These are phyloP conservation scores for Arthrobotrys sphaeroides DNA, from an alignment of 2,329 filamentous ascomycete species.

Conservation along the genomic window DNA sequence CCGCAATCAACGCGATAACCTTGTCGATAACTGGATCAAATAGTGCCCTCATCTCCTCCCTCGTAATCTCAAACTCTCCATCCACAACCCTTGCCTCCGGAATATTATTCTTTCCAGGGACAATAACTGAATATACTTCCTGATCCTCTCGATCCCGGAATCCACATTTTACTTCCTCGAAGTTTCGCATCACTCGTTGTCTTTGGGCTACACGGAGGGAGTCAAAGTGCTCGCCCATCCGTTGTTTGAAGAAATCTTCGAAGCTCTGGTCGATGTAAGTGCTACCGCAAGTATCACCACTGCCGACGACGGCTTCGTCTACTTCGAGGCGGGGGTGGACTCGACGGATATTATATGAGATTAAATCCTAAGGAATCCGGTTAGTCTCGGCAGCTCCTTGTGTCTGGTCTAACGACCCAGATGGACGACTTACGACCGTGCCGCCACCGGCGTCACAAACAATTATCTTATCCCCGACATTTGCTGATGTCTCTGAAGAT, in stretches of 20 bases:
- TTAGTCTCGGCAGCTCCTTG: slow-evolving; percentile 66
- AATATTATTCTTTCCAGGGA: slow-evolving; percentile 45
- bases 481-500: slow-evolving; percentile 58
- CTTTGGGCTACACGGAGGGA: slow-evolving; percentile 61
- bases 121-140: slow-evolving; percentile 38
- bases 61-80: slow-evolving; percentile 46
- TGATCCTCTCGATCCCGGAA: slow-evolving; percentile 48
- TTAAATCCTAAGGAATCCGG: slow-evolving; percentile 62
- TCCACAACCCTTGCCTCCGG: slow-evolving; percentile 43
- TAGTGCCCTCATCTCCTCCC: slow-evolving; percentile 35
- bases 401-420: too few species aligned
- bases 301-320: slow-evolving; percentile 65
- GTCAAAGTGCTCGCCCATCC: slow-evolving; percentile 62
- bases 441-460: slow-evolving; percentile 68
- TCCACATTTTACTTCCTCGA: slow-evolving; percentile 61
- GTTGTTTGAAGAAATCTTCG: slow-evolving; percentile 63
- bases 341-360: slow-evolving; percentile 65
- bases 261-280: slow-evolving; percentile 66
- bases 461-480: slow-evolving; percentile 64
- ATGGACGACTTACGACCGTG: slow-evolving; percentile 79
- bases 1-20: slow-evolving; percentile 44
- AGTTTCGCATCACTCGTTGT: slow-evolving; percentile 61
- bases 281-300: slow-evolving; percentile 65
- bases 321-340: slow-evolving; percentile 64
- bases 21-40: slow-evolving; percentile 43